Base-by-base conservation (phyloP, 1,284 basidiomycete genomes). In the Rhodotorula glutinis region DNA sequence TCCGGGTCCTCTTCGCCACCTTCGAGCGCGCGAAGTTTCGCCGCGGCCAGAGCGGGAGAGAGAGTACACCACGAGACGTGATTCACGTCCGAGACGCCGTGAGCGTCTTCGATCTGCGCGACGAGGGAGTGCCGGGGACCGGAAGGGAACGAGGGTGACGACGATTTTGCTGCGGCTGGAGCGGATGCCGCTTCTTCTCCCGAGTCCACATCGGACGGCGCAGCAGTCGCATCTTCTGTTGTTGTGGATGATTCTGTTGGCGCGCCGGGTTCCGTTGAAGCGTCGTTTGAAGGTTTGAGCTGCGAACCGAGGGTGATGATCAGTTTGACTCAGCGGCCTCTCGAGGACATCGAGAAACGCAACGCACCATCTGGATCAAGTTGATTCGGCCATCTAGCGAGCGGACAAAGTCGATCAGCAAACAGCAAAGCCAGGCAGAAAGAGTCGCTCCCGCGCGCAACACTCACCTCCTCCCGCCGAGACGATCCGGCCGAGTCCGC, bases 21-120 rank as follows among this genome's bases (percentile, higher is more conserved):
- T 17, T 73, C 69, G 46, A 65, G 59, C n/a, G 54, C 62, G 38
- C 55, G 55, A 13, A 56, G 55, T 10, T 53, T 71, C 8, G 62
- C 57, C 0, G 63, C 66, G 0, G 67, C 64, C n/a, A 46, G 53
- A 17, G 62, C 29, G 13, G 66, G 65, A 17, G 63, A 63, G 21
- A 75, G 66, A 1, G 75, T 76, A 52, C 89, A 91, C 90, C 90
- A 94, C 2, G 83, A 81, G 19, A 92, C 82, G 46, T 85, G 82
- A 77, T 94, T 93, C 51, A 91, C 83, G 75, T 94, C 91, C 71
- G 85, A 82, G 1, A 88, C 85, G 8, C 83, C 88, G 73, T 94
- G 91, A 0, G 88, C 81, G 11, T 82, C 77, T 13, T 88, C 73
- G 17, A 16, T 86, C 75, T 52, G 74, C 82, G 58, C 84, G 78